A percentile compares a stretch with the other conserved stretches of the same genome.
phyloP scores from a whole-genome alignment of 192 early-diverging fungal species.

The Rhizophagus sp. region DNA sequence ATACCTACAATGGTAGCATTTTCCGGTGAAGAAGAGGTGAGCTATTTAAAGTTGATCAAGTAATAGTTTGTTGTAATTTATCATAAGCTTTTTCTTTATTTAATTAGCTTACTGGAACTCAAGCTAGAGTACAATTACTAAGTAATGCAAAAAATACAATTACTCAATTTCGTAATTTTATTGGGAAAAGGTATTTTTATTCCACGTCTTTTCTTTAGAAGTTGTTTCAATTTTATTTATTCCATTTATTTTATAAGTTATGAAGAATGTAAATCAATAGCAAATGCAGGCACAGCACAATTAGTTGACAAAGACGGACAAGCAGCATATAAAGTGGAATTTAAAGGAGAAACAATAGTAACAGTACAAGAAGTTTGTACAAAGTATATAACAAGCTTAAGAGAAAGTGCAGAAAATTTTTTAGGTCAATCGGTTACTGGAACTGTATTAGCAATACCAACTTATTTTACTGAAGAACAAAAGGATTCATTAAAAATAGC shows the following conservation, averaged over 20 bases:
- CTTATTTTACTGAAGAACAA: constrained; percentile 79
- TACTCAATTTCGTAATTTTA: constrained; percentile 78
- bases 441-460: constrained; percentile 83
- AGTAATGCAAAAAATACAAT: constrained; percentile 93
- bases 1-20: constrained; percentile 94
- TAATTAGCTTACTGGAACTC: constrained; percentile 49
- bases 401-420: constrained; percentile 88
- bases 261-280: constrained; percentile 40
- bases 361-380: constrained; percentile 74
- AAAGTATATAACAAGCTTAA: constrained; percentile 79
- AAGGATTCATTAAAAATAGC: constrained; percentile 64
- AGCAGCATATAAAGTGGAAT: constrained; percentile 64
- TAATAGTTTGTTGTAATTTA: neutral
- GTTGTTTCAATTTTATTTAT: neutral
- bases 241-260: neutral
- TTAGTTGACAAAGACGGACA: constrained; percentile 57
- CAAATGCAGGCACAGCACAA: constrained; percentile 47
- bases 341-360: constrained; percentile 61
- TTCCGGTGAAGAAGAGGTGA: constrained; percentile 86
- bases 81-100: neutral
- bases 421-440: constrained; percentile 77
- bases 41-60: neutral
- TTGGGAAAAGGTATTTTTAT: constrained; percentile 75
- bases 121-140: constrained; percentile 84
- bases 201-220: neutral